Percentiles rank a stretch among this genome's conserved stretches.
Evolutionary conservation across 2,329 filamentous ascomycete genomes (phyloP).

Genomic region (Aspergillus sojae): DNA sequence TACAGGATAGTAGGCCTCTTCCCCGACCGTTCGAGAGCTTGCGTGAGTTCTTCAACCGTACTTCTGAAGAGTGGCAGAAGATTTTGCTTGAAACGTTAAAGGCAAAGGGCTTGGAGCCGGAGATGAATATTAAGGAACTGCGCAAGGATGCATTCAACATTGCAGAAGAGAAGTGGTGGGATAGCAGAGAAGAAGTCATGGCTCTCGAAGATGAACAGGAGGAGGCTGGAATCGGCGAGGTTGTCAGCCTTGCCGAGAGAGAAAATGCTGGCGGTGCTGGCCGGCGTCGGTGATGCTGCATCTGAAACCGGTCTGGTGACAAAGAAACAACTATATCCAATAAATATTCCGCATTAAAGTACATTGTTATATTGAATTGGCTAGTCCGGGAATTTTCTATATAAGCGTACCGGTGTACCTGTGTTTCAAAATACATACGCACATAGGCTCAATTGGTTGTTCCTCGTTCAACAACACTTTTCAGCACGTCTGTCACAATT

Average conservation of each 20-base stretch:
- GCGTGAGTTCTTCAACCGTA: conserved; percentile 88
- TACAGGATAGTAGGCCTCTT: conserved; percentile 76
- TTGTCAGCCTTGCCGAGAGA: conserved; percentile 80
- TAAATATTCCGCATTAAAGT: background rate
- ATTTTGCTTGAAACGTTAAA: conserved; percentile 75
- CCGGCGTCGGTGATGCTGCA: conserved; percentile 44
- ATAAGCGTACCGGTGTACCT: background rate
- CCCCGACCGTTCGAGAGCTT: conserved; percentile 82
- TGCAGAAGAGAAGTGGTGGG: conserved; percentile 98
- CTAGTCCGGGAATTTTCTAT: background rate
- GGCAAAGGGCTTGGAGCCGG: conserved; percentile 59
- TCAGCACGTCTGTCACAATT: conserved; percentile 67
- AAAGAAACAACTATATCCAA: background rate
- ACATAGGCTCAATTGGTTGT: background rate
- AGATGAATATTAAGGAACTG: conserved; percentile 82
- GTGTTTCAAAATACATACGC: background rate
- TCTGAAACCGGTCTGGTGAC: background rate
- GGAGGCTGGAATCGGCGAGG: conserved; percentile 90
- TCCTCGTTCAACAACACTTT: conserved; percentile 43
- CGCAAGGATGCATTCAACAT: conserved; percentile 87
- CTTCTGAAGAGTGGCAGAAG: conserved; percentile 88
- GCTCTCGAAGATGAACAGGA: conserved; percentile 94
- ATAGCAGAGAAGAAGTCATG: conserved; percentile 89
- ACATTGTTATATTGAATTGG: background rate
- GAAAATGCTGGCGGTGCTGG: conserved; percentile 52